These are phyloP conservation scores for Actinomucor elegans DNA, from an alignment of 371 early-diverging fungal species.

Conservation along the genomic window DNA sequence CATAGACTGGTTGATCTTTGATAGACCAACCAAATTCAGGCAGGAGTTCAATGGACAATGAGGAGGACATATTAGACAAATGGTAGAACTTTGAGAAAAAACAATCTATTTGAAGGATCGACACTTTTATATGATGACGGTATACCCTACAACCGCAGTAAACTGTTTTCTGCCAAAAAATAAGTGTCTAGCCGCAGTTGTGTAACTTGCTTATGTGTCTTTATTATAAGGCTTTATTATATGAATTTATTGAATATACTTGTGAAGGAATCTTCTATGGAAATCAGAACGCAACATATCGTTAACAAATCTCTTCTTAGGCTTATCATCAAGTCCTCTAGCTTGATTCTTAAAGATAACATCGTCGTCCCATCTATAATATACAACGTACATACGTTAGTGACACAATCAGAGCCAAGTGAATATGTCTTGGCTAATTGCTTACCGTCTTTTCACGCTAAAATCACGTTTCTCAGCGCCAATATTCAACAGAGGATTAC, in stretches of 20 bases:
- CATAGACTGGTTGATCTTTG: slow-evolving; percentile 16
- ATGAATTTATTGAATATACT: slow-evolving; percentile 71
- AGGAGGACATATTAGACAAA: slow-evolving; percentile 9
- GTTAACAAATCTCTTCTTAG: slow-evolving; percentile 94
- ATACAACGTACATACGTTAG: background rate
- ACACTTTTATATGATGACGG: background rate
- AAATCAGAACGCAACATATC: slow-evolving; percentile 95
- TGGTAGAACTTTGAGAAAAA: too few relatives aligned
- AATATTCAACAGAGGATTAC: slow-evolving; percentile 81
- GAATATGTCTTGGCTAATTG: background rate
- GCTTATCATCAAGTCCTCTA: slow-evolving; percentile 78
- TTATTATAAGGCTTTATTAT: too few relatives aligned
- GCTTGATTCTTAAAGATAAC: slow-evolving; percentile 97
- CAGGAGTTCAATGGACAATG: slow-evolving; percentile 11
- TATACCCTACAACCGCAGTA: background rate
- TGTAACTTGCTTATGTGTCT: background rate
- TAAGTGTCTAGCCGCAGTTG: background rate
- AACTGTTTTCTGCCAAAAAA: background rate
- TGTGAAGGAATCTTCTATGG: slow-evolving; percentile 92
- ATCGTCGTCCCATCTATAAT: slow-evolving; percentile 91
- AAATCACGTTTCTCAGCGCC: slow-evolving; percentile 67
- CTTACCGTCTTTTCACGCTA: slow-evolving; percentile 82
- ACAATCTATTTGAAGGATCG: background rate
- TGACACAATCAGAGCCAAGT: slow-evolving; percentile 3
- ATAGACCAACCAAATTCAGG: slow-evolving; percentile 31